phyloP scores from a whole-genome alignment of 768 basidiomycete species.

The Asterophora parasitica region DNA sequence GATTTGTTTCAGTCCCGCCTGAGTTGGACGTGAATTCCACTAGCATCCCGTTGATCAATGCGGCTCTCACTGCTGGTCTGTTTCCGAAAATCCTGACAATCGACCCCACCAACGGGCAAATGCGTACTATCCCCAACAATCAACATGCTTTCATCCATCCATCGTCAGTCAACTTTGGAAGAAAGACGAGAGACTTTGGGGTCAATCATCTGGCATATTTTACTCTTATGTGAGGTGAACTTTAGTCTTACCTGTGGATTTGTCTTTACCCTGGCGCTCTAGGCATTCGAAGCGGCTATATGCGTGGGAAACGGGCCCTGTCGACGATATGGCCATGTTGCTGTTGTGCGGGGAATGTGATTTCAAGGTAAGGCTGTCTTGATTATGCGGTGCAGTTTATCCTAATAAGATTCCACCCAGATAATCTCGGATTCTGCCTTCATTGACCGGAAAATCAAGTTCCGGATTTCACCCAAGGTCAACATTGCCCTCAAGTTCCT shows the following conservation, averaged over 20 bases:
- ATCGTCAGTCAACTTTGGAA: slow-evolving; percentile 84
- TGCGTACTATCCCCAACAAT: slow-evolving; percentile 81
- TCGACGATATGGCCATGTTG: slow-evolving; percentile 77
- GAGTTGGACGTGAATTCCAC: slow-evolving; percentile 66
- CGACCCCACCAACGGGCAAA: slow-evolving; percentile 54
- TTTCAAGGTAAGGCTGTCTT: slow-evolving; percentile 51
- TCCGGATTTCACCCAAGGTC: slow-evolving; percentile 62
- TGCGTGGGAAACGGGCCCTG: slow-evolving; percentile 89
- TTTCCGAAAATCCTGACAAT: slow-evolving; percentile 86
- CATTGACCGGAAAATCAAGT: slow-evolving; percentile 84
- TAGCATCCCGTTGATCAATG: slow-evolving; percentile 66
- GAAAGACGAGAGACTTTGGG: slow-evolving; percentile 62
- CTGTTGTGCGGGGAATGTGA: slow-evolving; percentile 89
- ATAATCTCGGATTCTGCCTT: slow-evolving; percentile 62
- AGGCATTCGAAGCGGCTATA: slow-evolving; percentile 95
- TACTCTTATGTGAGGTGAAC: slow-evolving; percentile 67
- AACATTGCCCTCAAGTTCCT: slow-evolving; percentile 78
- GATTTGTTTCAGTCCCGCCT: slow-evolving; percentile 70
- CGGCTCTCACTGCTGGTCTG: slow-evolving; percentile 79
- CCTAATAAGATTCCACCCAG: slow-evolving; percentile 33
- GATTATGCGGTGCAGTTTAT: not conserved
- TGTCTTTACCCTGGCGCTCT: slow-evolving; percentile 11
- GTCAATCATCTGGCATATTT: slow-evolving; percentile 78
- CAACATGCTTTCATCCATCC: slow-evolving; percentile 81
- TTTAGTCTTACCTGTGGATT: not conserved